Conservation (phyloP, 2,329 filamentous ascomycete species). For the Fusarium goolgardi region DNA sequence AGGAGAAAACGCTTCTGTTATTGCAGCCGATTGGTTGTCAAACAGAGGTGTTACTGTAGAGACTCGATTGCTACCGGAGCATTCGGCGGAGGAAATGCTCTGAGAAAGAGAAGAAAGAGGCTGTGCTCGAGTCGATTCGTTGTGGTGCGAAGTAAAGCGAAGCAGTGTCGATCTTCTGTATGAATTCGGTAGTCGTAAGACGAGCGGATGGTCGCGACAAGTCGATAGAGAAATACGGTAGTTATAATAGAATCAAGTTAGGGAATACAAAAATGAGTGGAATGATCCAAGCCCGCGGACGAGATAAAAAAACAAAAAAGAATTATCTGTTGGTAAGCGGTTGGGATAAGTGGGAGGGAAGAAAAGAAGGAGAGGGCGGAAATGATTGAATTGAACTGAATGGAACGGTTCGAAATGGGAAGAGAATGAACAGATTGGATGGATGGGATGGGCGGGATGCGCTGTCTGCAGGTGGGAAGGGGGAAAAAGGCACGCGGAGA, state of each 20-base stretch:
- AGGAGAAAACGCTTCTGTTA: constrained; percentile 25
- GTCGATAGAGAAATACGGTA: constrained; percentile 38
- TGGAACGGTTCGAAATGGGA: constrained; percentile 37
- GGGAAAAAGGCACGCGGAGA: constrained; percentile 36
- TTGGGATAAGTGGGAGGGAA: constrained; percentile 38
- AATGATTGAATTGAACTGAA: constrained; percentile 38
- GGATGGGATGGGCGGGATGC: constrained; percentile 33
- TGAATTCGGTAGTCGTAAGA: constrained; percentile 29
- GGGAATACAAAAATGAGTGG: constrained; percentile 43
- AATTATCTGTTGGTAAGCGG: constrained; percentile 22
- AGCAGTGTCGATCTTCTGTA: constrained; percentile 35
- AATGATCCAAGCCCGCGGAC: constrained; percentile 38
- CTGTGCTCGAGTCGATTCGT: constrained; percentile 26
- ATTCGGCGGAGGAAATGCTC: constrained; percentile 39
- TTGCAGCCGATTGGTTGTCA: constrained; percentile 20
- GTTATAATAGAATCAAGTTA: constrained; percentile 27
- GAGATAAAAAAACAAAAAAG: constrained; percentile 29
- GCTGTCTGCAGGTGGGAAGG: constrained; percentile 38
- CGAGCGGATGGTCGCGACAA: constrained; percentile 16
- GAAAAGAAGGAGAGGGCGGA: constrained; percentile 32
- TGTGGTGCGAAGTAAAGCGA: constrained; percentile 23
- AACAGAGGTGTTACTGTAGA: constrained; percentile 8
- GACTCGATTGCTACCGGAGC: constrained; percentile 48
- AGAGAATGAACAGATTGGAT: constrained; percentile 36
- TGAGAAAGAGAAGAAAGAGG: constrained; percentile 25